phyloP scores from a whole-genome alignment of 2,329 filamentous ascomycete species.

The Balansia obtecta region DNA sequence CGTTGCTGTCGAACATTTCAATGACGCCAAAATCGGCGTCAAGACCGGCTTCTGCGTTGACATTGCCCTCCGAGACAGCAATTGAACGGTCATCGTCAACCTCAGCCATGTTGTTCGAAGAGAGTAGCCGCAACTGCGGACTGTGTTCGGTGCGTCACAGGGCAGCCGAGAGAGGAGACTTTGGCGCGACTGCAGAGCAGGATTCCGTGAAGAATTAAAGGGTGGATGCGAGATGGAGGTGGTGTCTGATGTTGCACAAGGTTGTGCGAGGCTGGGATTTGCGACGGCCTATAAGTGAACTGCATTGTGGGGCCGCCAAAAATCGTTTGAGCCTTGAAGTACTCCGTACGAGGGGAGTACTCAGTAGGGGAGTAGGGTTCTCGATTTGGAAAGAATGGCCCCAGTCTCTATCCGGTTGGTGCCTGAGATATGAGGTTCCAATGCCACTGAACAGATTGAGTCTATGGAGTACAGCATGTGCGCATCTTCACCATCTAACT shows the following conservation, averaged over 20 bases:
- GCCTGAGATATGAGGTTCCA: too few relatives aligned
- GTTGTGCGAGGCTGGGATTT: slow-evolving; percentile 4
- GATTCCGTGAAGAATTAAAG: slow-evolving; percentile 18
- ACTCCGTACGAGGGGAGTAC: too few relatives aligned
- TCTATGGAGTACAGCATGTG: too few relatives aligned
- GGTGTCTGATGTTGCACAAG: slow-evolving; percentile 16
- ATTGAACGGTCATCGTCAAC: slow-evolving; percentile 10
- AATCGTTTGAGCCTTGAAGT: neutral
- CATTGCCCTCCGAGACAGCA: slow-evolving; percentile 15
- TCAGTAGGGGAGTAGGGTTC: too few relatives aligned
- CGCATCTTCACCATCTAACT: too few relatives aligned
- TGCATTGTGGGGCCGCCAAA: slow-evolving; percentile 14
- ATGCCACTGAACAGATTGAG: too few relatives aligned
- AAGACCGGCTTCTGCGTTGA: slow-evolving; percentile 11
- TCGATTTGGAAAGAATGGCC: too few relatives aligned
- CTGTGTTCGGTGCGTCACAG: slow-evolving; percentile 2
- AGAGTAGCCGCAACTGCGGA: neutral
- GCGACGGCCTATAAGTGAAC: slow-evolving; percentile 8
- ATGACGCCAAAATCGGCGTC: slow-evolving; percentile 23
- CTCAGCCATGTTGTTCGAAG: slow-evolving; percentile 12
- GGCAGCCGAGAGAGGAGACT: neutral
- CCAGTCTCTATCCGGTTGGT: too few relatives aligned
- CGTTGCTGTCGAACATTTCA: slow-evolving; percentile 27
- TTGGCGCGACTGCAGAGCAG: slow-evolving; percentile 13
- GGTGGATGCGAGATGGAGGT: slow-evolving; percentile 20